phyloP scores from a whole-genome alignment of 768 basidiomycete species.

The Boletus rubescentipes region DNA sequence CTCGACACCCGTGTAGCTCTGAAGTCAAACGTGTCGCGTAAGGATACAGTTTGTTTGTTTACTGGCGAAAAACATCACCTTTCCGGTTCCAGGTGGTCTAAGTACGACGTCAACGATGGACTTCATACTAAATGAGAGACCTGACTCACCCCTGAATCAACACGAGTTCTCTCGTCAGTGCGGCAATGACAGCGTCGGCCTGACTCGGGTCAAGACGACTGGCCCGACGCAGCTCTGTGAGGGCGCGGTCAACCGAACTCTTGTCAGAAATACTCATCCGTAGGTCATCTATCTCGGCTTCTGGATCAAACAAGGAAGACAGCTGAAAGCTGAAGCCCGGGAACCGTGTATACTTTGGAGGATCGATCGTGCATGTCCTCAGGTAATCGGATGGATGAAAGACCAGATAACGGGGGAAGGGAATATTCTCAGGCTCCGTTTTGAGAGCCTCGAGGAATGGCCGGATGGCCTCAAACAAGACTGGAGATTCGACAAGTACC shows the following conservation, averaged over 20 bases:
- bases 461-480: constrained; percentile 66
- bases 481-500: constrained; percentile 57
- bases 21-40: not conserved
- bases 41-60: too few relatives aligned
- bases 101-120: not conserved
- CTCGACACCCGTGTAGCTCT: constrained; percentile 71
- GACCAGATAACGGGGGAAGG: constrained; percentile 52
- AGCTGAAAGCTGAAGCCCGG: constrained; percentile 61
- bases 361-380: constrained; percentile 36
- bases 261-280: constrained; percentile 42
- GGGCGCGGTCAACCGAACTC: constrained; percentile 46
- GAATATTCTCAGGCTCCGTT: constrained; percentile 54
- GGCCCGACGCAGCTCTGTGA: constrained; percentile 40
- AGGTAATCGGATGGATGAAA: constrained; percentile 42
- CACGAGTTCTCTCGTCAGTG: constrained; percentile 56
- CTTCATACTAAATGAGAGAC: not conserved
- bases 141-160: constrained; percentile 68
- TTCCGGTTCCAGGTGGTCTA: constrained; percentile 79
- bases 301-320: constrained; percentile 47
- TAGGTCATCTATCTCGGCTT: constrained; percentile 39
- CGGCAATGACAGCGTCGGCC: constrained; percentile 63
- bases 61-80: constrained; percentile 38
- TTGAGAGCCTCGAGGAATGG: constrained; percentile 67
- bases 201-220: constrained; percentile 72
- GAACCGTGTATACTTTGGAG: constrained; percentile 53